phyloP scores from a whole-genome alignment of 139 green algal species.

The Trebouxia sp. region DNA sequence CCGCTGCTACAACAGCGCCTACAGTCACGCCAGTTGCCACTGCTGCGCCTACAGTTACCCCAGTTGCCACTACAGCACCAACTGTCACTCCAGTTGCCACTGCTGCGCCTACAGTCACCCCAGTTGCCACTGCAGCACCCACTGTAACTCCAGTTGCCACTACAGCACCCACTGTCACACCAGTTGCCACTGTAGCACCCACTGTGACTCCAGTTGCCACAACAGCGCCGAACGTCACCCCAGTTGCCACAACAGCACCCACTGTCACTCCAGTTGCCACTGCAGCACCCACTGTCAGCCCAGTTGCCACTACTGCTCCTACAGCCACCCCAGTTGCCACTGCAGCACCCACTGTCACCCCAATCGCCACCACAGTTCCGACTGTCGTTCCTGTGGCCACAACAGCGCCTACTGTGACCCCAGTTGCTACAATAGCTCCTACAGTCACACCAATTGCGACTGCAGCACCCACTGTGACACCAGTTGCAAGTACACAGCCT shows the following conservation, averaged over 20 bases:
- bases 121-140: not conserved
- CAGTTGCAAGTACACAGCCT: not conserved
- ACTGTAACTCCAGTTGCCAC: slow-evolving; percentile 2
- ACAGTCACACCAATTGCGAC: not conserved
- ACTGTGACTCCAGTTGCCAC: slow-evolving; percentile 6
- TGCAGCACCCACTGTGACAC: not conserved
- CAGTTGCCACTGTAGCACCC: not conserved
- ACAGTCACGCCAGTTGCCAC: not conserved
- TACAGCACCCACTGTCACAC: not conserved
- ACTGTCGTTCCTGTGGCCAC: not conserved
- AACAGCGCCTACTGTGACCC: not conserved
- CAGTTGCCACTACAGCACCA: too few relatives aligned
- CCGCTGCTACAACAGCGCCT: not conserved
- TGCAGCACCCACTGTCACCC: not conserved
- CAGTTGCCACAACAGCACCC: not conserved
- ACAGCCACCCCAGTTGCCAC: slow-evolving; percentile 12
- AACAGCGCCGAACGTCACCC: not conserved
- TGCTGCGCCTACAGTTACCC: not conserved
- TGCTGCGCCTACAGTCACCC: not conserved
- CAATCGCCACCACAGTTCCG: not conserved
- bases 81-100: not conserved
- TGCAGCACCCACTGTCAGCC: not conserved
- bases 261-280: not conserved
- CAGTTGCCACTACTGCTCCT: not conserved
- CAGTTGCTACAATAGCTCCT: not conserved